Percentiles rank a stretch among this genome's conserved stretches.
These are phyloP conservation scores for Meyerozyma carpophila DNA, from an alignment of 1,139 yeast genomes.

Conservation along the genomic window DNA sequence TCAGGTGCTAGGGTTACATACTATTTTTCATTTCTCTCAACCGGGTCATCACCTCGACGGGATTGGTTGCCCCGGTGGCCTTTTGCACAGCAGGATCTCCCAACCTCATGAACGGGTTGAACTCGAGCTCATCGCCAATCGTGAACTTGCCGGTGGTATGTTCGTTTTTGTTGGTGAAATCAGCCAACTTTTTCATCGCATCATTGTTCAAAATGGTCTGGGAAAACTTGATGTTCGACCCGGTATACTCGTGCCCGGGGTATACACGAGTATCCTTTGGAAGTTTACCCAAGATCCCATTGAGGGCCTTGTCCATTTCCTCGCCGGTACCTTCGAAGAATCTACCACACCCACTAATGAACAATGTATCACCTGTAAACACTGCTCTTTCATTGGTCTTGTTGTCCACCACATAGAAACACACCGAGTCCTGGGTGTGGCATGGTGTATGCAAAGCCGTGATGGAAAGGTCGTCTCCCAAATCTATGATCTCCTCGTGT, in stretches of 20 bases:
- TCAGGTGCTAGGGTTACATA: constrained; percentile 23
- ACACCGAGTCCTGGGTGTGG: constrained; percentile 93
- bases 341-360: constrained; percentile 93
- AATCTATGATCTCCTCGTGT: constrained; percentile 52
- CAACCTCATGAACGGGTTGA: constrained; percentile 88
- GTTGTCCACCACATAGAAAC: constrained; percentile 69
- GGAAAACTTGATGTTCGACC: constrained; percentile 73
- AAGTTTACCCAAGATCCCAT: constrained; percentile 48
- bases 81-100: constrained; percentile 49
- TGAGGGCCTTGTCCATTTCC: constrained; percentile 74
- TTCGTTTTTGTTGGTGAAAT: constrained; percentile 51
- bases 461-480: constrained; percentile 63
- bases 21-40: constrained; percentile 68
- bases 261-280: constrained; percentile 71
- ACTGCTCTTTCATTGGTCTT: constrained; percentile 63
- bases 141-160: constrained; percentile 81
- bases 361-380: constrained; percentile 93
- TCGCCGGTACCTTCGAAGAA: constrained; percentile 87
- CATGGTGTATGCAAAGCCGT: constrained; percentile 94
- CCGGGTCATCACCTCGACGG: constrained; percentile 55
- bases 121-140: constrained; percentile 71
- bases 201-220: constrained; percentile 48
- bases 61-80: constrained; percentile 34
- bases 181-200: constrained; percentile 51
- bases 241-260: constrained; percentile 96